Percentiles rank a stretch among this genome's conserved stretches.
phyloP scores from a whole-genome alignment of 371 early-diverging fungal species.

The Mucor lusitanicus region DNA sequence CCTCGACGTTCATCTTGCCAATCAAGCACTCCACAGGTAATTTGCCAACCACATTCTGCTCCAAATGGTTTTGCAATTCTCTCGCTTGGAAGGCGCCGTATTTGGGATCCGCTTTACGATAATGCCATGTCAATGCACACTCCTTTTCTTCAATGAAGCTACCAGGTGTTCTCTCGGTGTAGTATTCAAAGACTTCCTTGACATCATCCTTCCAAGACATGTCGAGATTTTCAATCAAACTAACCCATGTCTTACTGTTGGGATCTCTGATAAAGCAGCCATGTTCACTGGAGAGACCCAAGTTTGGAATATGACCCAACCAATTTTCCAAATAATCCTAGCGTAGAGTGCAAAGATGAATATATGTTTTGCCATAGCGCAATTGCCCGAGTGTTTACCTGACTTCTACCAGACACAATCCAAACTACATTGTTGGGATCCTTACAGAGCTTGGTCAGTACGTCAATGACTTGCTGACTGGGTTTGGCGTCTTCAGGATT shows the following conservation, averaged over 20 bases:
- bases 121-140: conserved; percentile 84
- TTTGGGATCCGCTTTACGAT: conserved; percentile 81
- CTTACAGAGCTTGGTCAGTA: conserved; percentile 57
- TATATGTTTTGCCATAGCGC: too few species aligned
- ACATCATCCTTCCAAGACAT: conserved; percentile 83
- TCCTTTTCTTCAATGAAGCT: conserved; percentile 78
- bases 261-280: conserved; percentile 64
- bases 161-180: conserved; percentile 85
- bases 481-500: conserved; percentile 73
- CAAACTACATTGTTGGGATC: conserved; percentile 86
- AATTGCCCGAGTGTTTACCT: conserved; percentile 66
- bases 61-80: conserved; percentile 85
- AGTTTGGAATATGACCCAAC: conserved; percentile 72
- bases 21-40: conserved; percentile 88
- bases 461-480: conserved; percentile 59
- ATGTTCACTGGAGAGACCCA: conserved; percentile 78
- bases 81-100: conserved; percentile 73
- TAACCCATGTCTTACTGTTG: conserved; percentile 61
- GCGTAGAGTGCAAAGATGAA: too few species aligned
- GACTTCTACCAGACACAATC: conserved; percentile 91
- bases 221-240: conserved; percentile 73
- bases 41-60: conserved; percentile 76
- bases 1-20: conserved; percentile 94
- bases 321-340: conserved; percentile 75
- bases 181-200: conserved; percentile 77